phyloP scores from a whole-genome alignment of 2,329 filamentous ascomycete genomes.

The Emericellopsis cladophorae region DNA sequence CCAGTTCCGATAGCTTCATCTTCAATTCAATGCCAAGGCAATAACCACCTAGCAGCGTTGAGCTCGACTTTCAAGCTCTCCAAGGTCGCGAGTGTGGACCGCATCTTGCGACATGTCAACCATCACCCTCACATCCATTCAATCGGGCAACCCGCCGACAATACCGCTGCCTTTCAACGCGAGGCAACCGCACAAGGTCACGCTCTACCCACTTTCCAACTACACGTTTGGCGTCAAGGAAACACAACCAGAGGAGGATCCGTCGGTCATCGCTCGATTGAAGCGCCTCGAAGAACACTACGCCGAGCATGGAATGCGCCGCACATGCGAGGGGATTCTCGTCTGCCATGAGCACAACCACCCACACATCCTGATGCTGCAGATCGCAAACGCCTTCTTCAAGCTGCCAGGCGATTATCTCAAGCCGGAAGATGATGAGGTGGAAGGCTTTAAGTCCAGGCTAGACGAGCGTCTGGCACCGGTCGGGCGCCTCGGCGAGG shows the following conservation, averaged over 20 bases:
- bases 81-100: no score
- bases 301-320: slow-evolving; percentile 81
- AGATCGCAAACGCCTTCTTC: slow-evolving; percentile 99
- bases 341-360: slow-evolving; percentile 99
- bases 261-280: slow-evolving; percentile 82
- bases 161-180: slow-evolving; percentile 75
- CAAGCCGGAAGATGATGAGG: slow-evolving; percentile 76
- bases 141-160: slow-evolving; percentile 67
- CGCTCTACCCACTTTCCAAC: slow-evolving; percentile 89
- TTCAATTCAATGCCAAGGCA: no score
- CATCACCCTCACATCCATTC: slow-evolving; percentile 61
- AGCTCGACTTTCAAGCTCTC: no score
- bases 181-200: slow-evolving; percentile 81
- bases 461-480: slow-evolving; percentile 90
- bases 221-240: slow-evolving; percentile 99
- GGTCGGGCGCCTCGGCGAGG: slow-evolving; percentile 74
- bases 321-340: slow-evolving; percentile 91
- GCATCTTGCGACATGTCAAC: slow-evolving; percentile 56
- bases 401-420: slow-evolving; percentile 97
- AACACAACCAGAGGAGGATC: slow-evolving; percentile 94
- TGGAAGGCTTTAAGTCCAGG: slow-evolving; percentile 85
- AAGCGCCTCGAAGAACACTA: slow-evolving; percentile 97
- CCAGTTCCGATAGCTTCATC: no score
- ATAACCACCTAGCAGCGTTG: no score
- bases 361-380: slow-evolving; percentile 95